These are phyloP conservation scores for Paramecium tetraurelia DNA, from an alignment of 73 alveolate species.

Conservation along the genomic window DNA sequence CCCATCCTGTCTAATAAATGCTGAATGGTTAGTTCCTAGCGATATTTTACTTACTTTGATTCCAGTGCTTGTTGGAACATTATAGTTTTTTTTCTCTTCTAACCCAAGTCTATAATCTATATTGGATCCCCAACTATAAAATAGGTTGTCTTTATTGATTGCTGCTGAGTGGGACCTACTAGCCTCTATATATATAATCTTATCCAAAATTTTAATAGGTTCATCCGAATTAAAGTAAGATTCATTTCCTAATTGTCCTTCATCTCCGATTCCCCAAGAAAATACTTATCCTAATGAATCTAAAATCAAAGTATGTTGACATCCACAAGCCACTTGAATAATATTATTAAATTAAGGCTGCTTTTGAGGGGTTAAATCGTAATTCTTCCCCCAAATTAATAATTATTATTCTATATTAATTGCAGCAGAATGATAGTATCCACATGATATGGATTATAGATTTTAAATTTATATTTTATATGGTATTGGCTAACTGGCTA, in stretches of 20 bases:
- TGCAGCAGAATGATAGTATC: conserved; percentile 96
- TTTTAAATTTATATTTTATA: not conserved
- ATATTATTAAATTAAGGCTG: not conserved
- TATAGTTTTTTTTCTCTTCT: conserved; percentile 57
- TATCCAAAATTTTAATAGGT: conserved; percentile 54
- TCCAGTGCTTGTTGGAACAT: conserved; percentile 60
- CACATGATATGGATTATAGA: conserved; percentile 63
- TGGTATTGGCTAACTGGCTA: conserved; percentile 54
- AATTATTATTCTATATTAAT: conserved; percentile 81
- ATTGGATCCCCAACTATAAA: conserved; percentile 78
- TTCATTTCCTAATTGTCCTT: conserved; percentile 96
- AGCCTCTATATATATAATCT: conserved; percentile 60
- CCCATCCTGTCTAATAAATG: not conserved
- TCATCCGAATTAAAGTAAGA: conserved; percentile 68
- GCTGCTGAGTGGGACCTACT: conserved; percentile 82
- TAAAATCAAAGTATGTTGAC: conserved; percentile 89
- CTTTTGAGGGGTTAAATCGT: not conserved
- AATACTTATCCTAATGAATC: conserved; percentile 78
- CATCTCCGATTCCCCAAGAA: conserved; percentile 97
- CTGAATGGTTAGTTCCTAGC: conserved; percentile 48
- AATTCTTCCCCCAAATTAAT: conserved; percentile 89
- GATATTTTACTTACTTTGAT: not conserved
- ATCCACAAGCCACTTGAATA: conserved; percentile 81
- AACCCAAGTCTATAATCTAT: conserved; percentile 73
- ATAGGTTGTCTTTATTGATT: conserved; percentile 55